phyloP scores from a whole-genome alignment of 495 filamentous ascomycete genomes.

The Neurospora sp. region DNA sequence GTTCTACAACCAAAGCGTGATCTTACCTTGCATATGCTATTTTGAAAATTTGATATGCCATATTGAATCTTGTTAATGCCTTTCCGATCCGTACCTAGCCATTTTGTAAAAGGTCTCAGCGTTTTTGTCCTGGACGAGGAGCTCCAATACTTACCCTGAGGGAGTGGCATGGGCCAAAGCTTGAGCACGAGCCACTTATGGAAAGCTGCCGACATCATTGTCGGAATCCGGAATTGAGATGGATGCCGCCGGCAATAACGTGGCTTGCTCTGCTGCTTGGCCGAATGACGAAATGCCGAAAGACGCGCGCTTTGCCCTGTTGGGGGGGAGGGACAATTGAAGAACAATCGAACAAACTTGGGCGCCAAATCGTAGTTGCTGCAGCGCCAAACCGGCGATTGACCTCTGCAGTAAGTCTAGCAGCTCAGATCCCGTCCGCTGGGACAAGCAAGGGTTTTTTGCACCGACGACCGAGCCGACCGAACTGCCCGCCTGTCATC shows the following conservation, averaged over 20 bases:
- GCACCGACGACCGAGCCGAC: background rate
- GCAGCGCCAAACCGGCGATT: background rate
- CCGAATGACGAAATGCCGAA: background rate
- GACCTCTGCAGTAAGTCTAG: background rate
- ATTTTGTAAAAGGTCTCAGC: too few species aligned
- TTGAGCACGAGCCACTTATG: background rate
- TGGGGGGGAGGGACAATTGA: background rate
- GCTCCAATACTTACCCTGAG: background rate
- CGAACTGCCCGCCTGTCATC: background rate
- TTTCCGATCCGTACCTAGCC: too few species aligned
- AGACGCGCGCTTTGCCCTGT: background rate
- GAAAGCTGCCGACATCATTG: background rate
- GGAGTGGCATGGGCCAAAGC: background rate
- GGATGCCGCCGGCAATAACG: background rate
- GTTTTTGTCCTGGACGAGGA: background rate
- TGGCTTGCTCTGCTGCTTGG: background rate
- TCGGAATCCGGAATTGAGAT: background rate
- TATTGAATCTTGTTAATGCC: too few species aligned
- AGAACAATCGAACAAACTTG: background rate
- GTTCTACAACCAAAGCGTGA: too few species aligned
- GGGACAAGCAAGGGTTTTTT: background rate
- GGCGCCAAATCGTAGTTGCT: background rate
- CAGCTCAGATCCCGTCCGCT: background rate
- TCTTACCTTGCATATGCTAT: too few species aligned
- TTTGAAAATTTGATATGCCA: too few species aligned